Evolutionary conservation across 2,329 filamentous ascomycete species (phyloP), one percentile per base, ranked within the genome.

Genomic region (Ceratocystis eucalypticola): DNA sequence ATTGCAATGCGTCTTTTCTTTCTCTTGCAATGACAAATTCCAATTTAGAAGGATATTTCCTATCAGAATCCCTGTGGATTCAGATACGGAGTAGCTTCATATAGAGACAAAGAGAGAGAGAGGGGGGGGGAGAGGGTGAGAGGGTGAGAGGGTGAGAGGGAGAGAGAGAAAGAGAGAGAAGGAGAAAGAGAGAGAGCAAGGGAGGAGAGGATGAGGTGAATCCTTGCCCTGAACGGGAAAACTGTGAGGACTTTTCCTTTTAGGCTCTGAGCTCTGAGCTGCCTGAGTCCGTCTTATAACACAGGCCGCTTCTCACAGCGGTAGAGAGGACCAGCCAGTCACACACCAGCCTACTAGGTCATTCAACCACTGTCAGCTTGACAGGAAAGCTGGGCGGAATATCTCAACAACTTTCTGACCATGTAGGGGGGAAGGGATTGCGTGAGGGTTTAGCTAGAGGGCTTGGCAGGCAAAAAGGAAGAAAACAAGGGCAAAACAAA

Each of bases 1-100:
- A 59, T 57, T 65, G 63, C 33, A 45, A 48, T 62, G 61, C 61
- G 61, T 62, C 61, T 62, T 62, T 62, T 62, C n/a, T 28, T 62
- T 22, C 45, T 48, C 45, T 37, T 45, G 28, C 45, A 20, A 10
- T 28, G 61, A 62, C 45, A 48, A 62, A 62, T 45, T 62, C 37
- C 37, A 33, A 62, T 20, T 44, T 62, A 59, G 28, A 57, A 33
- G n/a, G 17, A 59, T 59, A 30, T 59, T 37, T 59, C 55, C 28
- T 33, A 37, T 59, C 55, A 59, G 33, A 59, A 59, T 59, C 55
- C 25, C 30, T 30, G 33, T 15, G 55, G 15, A 59, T 59, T 59
- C 55, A n/a, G 25, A n/a, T 41, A 41, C 37, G 37, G 37, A 41
- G 37, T 37, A 37, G 33, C 33, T 10, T 37, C 33, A 10, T 37